Evolutionary conservation across 129 eudicot genomes (phyloP), one percentile per base, ranked within the genome.

Genomic region (Tanacetum coccineum): DNA sequence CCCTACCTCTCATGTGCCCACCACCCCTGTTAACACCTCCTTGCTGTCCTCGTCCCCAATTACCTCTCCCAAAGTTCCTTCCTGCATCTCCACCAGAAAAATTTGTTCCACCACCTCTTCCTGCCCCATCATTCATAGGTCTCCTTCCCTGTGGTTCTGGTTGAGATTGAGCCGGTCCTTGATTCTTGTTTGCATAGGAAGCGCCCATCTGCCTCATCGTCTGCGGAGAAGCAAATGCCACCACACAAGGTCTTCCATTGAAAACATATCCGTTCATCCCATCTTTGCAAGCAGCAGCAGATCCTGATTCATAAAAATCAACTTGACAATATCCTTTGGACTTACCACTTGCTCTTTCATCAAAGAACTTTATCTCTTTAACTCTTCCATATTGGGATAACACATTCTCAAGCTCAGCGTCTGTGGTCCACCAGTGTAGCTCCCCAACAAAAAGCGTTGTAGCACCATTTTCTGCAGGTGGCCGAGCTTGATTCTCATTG

Each of bases 371-470:
- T 11, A 92, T 83, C 82, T 92, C 98, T 77, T 92, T 92, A 1
- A 92, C 95, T 49, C 79, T 86, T 62, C 98, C 98, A 70, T 88
- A 92, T 47, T 92, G 96, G 46, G 87, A 70, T 17, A 88, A 79
- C 46, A 85, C 96, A 21, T 80, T 85, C 76, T 92, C 98, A 6
- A 92, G 86, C 76, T 92, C 98, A n/a, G 98, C 88, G 70, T 92
- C 98, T 1, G 98, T 92, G 14, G 98, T 92, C 98, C 98, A 92
- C 96, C 96, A 92, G 58, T 92, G 98, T 42, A 92, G 78, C 59
- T 92, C 96, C 21, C 98, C 98, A 28, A 92, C 98, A 78, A 85
- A 92, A 39, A 92, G 84, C 65, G 86, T 92, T 1, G 96, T 88
- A 0, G 87, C 81, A 36, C 96, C 96, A 59, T 81, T 83, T 22